Base-by-base conservation (phyloP, 208 protist species). In the Leishmania aethiopica region DNA sequence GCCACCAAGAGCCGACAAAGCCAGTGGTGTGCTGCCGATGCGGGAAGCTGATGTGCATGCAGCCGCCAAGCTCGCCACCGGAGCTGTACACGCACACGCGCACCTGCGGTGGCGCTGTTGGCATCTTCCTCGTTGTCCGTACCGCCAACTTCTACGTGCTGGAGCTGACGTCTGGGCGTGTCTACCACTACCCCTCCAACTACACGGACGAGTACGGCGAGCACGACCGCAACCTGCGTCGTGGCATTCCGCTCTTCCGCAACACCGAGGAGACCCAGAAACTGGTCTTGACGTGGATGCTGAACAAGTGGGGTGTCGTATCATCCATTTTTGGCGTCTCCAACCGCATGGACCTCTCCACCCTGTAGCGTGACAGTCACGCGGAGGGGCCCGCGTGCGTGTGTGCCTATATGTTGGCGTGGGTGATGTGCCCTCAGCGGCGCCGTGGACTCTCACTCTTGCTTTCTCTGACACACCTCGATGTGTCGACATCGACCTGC, bases 191-290 rank as follows among this genome's bases (percentile, higher is more conserved):
- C 45, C 62, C 25, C 19, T 85, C 88, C n/a, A 81, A 91, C 64
- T 97, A 97, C 89, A 82, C 87, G 13, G 91, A 95, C 75, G 89
- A 94, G 66, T 92, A 91, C 78, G 94, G 90, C 13, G 90, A 94
- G 57, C 85, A 73, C 57, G 86, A 89, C 40, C 45, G 73, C 45
- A 71, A 77, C 57, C 77, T 93, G 64, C 62, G 37, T 49, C 85
- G 85, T 53, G 88, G 87, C 19, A 66, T 84, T 40, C 85, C 80
- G 5, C 88, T 93, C 5, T 74, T 69, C 15, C 82, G 88, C 55
- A 77, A 89, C 71, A 64, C 81, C 32, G 77, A 85, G 57, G 84
- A 83, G 32, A 82, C 80, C 42, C 80, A 74, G 45, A 51, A 60
- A 32, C 85, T 93, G 64, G 80, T 96, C 11, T 82, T 88, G 37